Base-by-base conservation (phyloP, 371 early-diverging fungal species). In the Saksenaea vasiformis region DNA sequence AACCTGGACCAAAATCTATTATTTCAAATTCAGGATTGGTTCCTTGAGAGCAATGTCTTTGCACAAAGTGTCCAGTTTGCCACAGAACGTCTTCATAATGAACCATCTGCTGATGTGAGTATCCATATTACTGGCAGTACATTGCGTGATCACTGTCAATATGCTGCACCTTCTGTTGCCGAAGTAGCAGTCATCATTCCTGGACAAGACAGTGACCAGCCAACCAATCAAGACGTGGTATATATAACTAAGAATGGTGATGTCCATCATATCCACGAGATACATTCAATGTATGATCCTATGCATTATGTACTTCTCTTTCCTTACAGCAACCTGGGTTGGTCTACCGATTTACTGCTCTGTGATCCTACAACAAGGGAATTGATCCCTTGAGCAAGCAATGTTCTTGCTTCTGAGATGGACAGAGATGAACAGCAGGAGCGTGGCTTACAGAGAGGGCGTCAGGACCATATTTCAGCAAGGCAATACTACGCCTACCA, bases 261-360 rank as follows among this genome's bases (percentile, higher is more conserved):
- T n/a, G n/a, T n/a, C n/a, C n/a, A n/a, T n/a, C n/a, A n/a, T 7
- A 61, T 61, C 34, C 27, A 54, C 3, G 61, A 61, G 11, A 17
- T 34, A 2, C n/a, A 54, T 14, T 31, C 26, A 17, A 10, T 37
- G 7, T 61, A 61, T 54, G 61, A 54, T 54, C 61, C 61, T 11
- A 15, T 61, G 28, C 54, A 61, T 22, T 61, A 61, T 34, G 61
- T 61, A 0, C 35, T 61, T 3, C 17, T 61, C 1, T 54, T 61
- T 36, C 61, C 53, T 54, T 19, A 22, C n/a, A 54, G 38, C 7
- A 36, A 61, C 9, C 44, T n/a, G 17, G 61, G 55, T 4, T 61
- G 61, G 61, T 15, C 57, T 24, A 36, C 19, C 2, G 37, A 10
- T 4, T 5, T 57, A 7, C 43, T 37, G n/a, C 43, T n/a, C 8